Conservation (phyloP, 352 stramenopile genomes). For the Pythium coloratum region DNA sequence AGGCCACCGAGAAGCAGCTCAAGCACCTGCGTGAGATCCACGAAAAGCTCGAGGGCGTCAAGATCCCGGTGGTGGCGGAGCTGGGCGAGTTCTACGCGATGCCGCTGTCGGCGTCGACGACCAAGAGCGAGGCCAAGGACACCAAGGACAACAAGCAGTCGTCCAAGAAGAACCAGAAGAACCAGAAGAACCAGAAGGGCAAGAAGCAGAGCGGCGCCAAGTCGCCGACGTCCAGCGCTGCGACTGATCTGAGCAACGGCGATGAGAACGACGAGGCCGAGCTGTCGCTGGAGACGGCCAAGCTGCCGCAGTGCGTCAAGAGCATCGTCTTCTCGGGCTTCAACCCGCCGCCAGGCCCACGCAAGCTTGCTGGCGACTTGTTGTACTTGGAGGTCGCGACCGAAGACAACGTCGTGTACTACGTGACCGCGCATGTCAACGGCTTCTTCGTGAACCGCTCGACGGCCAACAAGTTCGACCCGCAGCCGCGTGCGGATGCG, state of each 20-base stretch:
- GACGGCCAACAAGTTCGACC: conserved; percentile 77
- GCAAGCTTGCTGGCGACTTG: conserved; percentile 92
- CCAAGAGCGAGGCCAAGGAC: conserved; percentile 27
- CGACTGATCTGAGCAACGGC: conserved; percentile 21
- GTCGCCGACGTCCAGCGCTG: conserved; percentile 2
- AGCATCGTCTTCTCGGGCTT: conserved; percentile 94
- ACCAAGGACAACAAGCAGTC: conserved; percentile 36
- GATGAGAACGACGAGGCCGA: conserved; percentile 30
- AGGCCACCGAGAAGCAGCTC: conserved; percentile 80
- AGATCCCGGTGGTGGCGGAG: conserved; percentile 59
- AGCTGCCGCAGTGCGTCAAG: conserved; percentile 83
- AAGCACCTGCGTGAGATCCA: conserved; percentile 82
- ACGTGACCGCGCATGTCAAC: conserved; percentile 89
- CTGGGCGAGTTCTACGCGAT: conserved; percentile 72
- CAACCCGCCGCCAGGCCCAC: conserved; percentile 92
- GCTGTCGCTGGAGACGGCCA: conserved; percentile 42
- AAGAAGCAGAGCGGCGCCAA: conserved; percentile 33
- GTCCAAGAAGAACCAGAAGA: conserved; percentile 29
- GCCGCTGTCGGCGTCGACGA: conserved; percentile 15
- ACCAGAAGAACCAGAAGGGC: conserved; percentile 33
- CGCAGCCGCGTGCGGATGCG: conserved; percentile 50
- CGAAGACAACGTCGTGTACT: conserved; percentile 66
- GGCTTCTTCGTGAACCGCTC: conserved; percentile 95
- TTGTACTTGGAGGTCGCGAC: conserved; percentile 91
- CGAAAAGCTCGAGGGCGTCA: conserved; percentile 73